These are phyloP conservation scores for Leptographium lundbergii DNA, from an alignment of 2,329 filamentous ascomycete species.

Conservation along the genomic window DNA sequence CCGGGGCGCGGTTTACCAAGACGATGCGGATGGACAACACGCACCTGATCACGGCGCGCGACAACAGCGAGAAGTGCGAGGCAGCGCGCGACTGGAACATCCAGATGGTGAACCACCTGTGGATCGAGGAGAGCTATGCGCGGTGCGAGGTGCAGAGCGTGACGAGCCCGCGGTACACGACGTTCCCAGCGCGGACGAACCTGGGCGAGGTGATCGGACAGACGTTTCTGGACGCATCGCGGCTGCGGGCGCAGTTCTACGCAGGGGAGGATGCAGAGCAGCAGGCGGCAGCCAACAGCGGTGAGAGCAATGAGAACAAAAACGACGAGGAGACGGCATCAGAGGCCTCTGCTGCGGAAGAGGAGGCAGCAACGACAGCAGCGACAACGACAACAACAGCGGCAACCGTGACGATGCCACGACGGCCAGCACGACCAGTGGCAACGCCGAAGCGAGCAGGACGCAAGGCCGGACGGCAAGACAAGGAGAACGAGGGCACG, in stretches of 20 bases:
- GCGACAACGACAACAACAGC: background rate
- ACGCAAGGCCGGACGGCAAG: slow-evolving; percentile 24
- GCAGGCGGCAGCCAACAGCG: background rate
- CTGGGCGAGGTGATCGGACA: slow-evolving; percentile 87
- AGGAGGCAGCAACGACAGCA: background rate
- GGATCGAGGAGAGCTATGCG: slow-evolving; percentile 95
- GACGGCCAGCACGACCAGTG: slow-evolving; percentile 6
- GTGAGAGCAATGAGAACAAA: background rate
- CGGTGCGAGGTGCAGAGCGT: slow-evolving; percentile 66
- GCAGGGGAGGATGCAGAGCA: slow-evolving; percentile 20
- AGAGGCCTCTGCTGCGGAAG: slow-evolving; percentile 6
- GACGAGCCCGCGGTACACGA: slow-evolving; percentile 63
- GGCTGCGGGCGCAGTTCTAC: slow-evolving; percentile 54
- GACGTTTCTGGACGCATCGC: slow-evolving; percentile 58
- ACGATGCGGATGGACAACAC: slow-evolving; percentile 93
- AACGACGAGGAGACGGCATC: slow-evolving; percentile 24
- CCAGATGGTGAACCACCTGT: slow-evolving; percentile 83
- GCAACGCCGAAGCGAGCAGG: slow-evolving; percentile 23
- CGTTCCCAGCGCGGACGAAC: slow-evolving; percentile 83
- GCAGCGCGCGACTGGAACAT: slow-evolving; percentile 90
- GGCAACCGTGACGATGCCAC: background rate
- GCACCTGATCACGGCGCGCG: slow-evolving; percentile 84
- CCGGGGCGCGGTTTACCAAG: slow-evolving; percentile 83
- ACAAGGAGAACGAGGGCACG: slow-evolving; percentile 68
- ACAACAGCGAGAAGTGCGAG: slow-evolving; percentile 81